phyloP scores from a whole-genome alignment of 805 yeast species.

The Metschnikowia orientalis region DNA sequence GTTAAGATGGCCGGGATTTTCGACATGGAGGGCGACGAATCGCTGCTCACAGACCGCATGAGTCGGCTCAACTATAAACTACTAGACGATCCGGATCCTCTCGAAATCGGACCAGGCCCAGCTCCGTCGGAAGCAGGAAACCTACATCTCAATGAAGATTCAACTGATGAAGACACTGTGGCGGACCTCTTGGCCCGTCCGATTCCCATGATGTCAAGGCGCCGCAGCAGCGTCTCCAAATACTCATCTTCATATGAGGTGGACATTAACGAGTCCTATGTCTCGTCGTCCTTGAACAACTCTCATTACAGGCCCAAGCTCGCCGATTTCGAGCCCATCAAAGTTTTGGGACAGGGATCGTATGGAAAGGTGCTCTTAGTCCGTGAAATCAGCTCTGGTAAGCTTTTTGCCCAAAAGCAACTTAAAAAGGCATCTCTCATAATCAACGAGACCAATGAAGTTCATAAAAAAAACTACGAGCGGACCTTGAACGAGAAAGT shows the following conservation, averaged over 20 bases:
- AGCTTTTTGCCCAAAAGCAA: slow-evolving; percentile 82
- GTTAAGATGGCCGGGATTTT: slow-evolving; percentile 34
- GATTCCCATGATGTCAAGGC: slow-evolving; percentile 12
- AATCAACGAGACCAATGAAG: slow-evolving; percentile 34
- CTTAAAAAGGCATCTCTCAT: slow-evolving; percentile 75
- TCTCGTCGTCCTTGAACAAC: slow-evolving; percentile 22
- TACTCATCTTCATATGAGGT: slow-evolving; percentile 32
- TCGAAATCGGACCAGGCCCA: slow-evolving; percentile 7
- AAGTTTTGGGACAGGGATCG: slow-evolving; percentile 82
- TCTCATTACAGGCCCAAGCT: slow-evolving; percentile 16
- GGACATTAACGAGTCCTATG: slow-evolving; percentile 29
- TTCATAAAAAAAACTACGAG: slow-evolving; percentile 43
- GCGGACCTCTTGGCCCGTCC: slow-evolving; percentile 16
- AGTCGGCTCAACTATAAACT: slow-evolving; percentile 25
- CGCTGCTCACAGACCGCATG: slow-evolving; percentile 12
- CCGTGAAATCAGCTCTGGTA: slow-evolving; percentile 55
- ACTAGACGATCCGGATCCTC: slow-evolving; percentile 15
- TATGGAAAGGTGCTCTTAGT: slow-evolving; percentile 84
- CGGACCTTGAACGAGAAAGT: slow-evolving; percentile 78
- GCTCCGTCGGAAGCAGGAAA: background rate
- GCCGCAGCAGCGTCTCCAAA: slow-evolving; percentile 18
- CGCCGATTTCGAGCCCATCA: slow-evolving; percentile 68
- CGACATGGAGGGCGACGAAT: slow-evolving; percentile 33
- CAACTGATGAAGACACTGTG: slow-evolving; percentile 16
- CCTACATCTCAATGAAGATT: slow-evolving; percentile 7